These are phyloP conservation scores for Clavaria fumosa DNA, from an alignment of 768 basidiomycete genomes.

Conservation along the genomic window DNA sequence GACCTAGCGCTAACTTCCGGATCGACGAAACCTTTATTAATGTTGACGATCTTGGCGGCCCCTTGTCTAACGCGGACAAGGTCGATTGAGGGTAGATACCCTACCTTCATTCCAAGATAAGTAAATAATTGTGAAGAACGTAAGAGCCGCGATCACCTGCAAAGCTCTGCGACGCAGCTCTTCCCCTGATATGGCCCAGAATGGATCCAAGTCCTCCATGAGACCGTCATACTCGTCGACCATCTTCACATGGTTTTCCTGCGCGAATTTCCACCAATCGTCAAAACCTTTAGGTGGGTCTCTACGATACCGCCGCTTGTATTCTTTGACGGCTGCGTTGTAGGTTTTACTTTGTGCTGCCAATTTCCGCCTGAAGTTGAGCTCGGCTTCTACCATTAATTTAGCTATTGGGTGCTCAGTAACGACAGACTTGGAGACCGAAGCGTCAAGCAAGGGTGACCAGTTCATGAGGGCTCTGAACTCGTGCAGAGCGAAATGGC, in stretches of 20 bases:
- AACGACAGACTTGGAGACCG: constrained; percentile 7
- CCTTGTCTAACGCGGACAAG: constrained; percentile 69
- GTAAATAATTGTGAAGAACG: background rate
- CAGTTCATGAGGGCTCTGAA: constrained; percentile 7
- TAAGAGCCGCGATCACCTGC: constrained; percentile 28
- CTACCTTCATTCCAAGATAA: constrained; percentile 31
- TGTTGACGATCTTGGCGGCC: constrained; percentile 37
- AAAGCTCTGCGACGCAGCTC: constrained; percentile 52
- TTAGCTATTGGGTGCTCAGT: constrained; percentile 64
- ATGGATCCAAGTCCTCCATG: constrained; percentile 69
- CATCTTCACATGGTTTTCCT: constrained; percentile 56
- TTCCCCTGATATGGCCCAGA: constrained; percentile 57
- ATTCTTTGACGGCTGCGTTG: constrained; percentile 65
- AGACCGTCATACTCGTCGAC: constrained; percentile 83
- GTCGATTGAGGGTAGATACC: constrained; percentile 69
- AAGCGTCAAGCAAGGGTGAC: constrained; percentile 6
- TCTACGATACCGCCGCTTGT: constrained; percentile 59
- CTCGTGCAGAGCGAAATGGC: constrained; percentile 5
- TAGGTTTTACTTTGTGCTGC: constrained; percentile 68
- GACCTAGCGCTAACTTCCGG: constrained; percentile 66
- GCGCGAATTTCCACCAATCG: constrained; percentile 73
- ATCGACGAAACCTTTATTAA: constrained; percentile 45
- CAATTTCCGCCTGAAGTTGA: constrained; percentile 49
- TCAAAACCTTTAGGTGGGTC: constrained; percentile 86
- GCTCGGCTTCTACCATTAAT: constrained; percentile 74